Conservation (phyloP, 2,329 filamentous ascomycete genomes). For the Paecilomyces sp. region DNA sequence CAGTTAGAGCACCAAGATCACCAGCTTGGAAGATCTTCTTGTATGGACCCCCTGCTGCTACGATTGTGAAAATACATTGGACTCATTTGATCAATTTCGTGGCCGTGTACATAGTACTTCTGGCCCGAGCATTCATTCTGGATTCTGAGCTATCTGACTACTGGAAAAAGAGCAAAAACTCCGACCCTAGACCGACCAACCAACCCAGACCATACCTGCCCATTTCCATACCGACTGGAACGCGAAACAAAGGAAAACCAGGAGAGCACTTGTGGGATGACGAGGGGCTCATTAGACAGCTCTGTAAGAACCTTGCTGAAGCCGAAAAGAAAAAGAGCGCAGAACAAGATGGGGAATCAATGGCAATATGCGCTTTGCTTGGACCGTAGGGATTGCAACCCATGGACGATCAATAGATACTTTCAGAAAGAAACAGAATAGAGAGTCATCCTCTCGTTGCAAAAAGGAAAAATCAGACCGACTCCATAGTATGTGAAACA, state of each 20-base stretch:
- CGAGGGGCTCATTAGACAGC: not conserved
- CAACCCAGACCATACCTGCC: not conserved
- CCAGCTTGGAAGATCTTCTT: too few relatives aligned
- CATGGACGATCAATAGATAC: not conserved
- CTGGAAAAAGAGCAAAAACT: not conserved
- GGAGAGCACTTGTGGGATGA: not conserved
- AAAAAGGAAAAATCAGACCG: not conserved
- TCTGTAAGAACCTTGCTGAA: not conserved
- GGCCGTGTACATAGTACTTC: not conserved
- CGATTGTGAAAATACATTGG: not conserved
- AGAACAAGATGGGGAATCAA: constrained; percentile 2
- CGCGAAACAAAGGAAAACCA: not conserved
- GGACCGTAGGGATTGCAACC: not conserved
- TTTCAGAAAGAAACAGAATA: not conserved
- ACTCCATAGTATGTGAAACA: not conserved
- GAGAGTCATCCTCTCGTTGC: not conserved
- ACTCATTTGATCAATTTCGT: not conserved
- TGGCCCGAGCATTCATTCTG: not conserved
- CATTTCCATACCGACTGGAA: not conserved
- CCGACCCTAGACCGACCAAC: not conserved
- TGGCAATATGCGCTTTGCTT: not conserved
- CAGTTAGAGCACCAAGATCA: too few relatives aligned
- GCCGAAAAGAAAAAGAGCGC: constrained; percentile 3
- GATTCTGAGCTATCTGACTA: not conserved
- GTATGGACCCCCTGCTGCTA: too few relatives aligned